Base-by-base conservation (phyloP, 169 alveolate species). In the Cryptosporidium tyzzeri region DNA sequence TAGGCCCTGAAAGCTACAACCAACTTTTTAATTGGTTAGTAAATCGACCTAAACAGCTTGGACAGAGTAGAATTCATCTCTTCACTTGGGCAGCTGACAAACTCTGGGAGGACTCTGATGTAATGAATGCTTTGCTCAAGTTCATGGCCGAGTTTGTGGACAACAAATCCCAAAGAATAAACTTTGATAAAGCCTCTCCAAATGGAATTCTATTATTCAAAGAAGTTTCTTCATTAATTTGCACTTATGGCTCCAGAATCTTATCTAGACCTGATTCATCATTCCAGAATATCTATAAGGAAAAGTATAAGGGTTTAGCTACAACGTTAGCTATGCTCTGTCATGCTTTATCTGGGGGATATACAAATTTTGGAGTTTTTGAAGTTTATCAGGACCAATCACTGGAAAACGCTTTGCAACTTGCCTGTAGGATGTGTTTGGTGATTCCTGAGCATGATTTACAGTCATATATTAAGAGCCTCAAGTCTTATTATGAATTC, bases 351-450 rank as follows among this genome's bases (percentile, higher is more conserved):
- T 95, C 95, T 41, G 99, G 99, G 6, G 96, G 95, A 80, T 97
- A 96, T 85, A 96, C 96, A 59, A 96, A 95, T 91, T 97, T 96
- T 91, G 99, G 97, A 0, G 97, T 97, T 39, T 97, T 97, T 37
- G 98, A 97, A 91, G 93, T 97, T 26, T 97, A 97, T 91, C 96
- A 96, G 39, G 99, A 97, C 89, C 96, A 93, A 62, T 93, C 97
- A 62, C 93, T 97, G 84, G 95, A 95, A 71, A 94, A 95, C 74
- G 95, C 97, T 12, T 93, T 97, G 50, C 92, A 93, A 41, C 93
- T 97, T 71, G 97, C 98, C 14, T 93, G 96, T 91, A 92, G 93
- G 86, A 92, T 97, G 94, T 95, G 98, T 84, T 91, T 95, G 71
- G 94, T 95, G 10, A 95, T 96, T 31, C 97, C 98, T n/a, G 92